Percentiles rank a stretch among this genome's conserved stretches.
Evolutionary conservation across 305 asterid genomes (phyloP).

Genomic region (Coffea humblotiana): DNA sequence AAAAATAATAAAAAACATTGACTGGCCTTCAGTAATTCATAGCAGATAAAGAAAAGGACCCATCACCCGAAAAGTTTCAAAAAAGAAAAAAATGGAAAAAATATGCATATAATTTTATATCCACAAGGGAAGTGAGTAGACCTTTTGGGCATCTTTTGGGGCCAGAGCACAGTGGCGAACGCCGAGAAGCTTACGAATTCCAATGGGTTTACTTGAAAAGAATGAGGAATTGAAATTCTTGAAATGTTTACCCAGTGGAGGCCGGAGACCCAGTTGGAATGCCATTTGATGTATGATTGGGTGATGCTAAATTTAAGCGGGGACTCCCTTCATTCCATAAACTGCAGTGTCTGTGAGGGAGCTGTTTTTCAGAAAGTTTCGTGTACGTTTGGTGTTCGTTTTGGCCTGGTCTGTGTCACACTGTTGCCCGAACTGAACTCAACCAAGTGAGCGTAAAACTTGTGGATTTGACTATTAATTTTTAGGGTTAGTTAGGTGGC

Average conservation of each 20-base stretch:
- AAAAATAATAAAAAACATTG: too few species aligned
- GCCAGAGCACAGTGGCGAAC: conserved; percentile 11
- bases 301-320: too few species aligned
- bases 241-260: conserved; percentile 11
- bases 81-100: background rate
- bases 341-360: too few species aligned
- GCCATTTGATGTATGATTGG: conserved; percentile 17
- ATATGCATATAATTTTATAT: background rate
- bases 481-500: too few species aligned
- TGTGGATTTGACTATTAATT: too few species aligned
- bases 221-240: background rate
- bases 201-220: conserved; percentile 7
- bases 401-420: too few species aligned
- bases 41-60: background rate
- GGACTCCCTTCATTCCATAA: too few species aligned
- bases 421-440: too few species aligned
- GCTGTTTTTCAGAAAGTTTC: too few species aligned
- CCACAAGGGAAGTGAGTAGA: background rate
- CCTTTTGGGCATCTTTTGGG: conserved; percentile 32
- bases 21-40: too few species aligned
- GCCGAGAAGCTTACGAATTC: conserved; percentile 10
- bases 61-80: background rate
- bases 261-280: conserved; percentile 22
- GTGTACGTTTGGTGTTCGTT: too few species aligned
- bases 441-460: too few species aligned